phyloP scores from a whole-genome alignment of 2,329 filamentous ascomycete species.

The Cercospora canescens region DNA sequence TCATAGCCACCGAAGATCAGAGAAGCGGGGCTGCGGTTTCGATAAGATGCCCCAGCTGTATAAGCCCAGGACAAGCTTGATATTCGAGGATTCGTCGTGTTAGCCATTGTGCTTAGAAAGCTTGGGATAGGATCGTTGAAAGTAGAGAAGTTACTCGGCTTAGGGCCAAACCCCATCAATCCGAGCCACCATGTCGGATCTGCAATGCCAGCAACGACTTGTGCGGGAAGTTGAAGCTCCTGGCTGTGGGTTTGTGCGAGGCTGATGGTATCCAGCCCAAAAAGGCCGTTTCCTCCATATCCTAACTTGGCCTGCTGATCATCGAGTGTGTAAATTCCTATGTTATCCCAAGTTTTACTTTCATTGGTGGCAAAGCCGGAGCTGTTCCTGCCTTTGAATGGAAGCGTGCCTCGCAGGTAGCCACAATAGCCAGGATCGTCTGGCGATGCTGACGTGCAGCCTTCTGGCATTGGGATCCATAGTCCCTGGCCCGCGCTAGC shows the following conservation, averaged over 20 bases:
- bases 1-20: constrained; percentile 73
- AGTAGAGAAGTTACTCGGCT: constrained; percentile 53
- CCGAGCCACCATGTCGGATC: constrained; percentile 48
- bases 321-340: constrained; percentile 62
- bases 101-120: constrained; percentile 55
- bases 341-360: constrained; percentile 59
- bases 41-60: constrained; percentile 73
- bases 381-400: too few relatives aligned
- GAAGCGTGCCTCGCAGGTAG: constrained; percentile 58
- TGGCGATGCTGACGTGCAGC: constrained; percentile 49
- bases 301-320: constrained; percentile 58
- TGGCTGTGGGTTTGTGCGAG: constrained; percentile 42
- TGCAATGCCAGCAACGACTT: constrained; percentile 43
- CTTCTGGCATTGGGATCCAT: constrained; percentile 64
- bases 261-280: constrained; percentile 56
- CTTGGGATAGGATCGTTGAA: constrained; percentile 56
- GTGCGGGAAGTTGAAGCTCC: constrained; percentile 44
- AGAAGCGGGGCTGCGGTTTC: constrained; percentile 44
- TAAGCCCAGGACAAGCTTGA: constrained; percentile 75
- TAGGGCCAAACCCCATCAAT: constrained; percentile 50
- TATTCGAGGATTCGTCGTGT: constrained; percentile 60
- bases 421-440: constrained; percentile 49
- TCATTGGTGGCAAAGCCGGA: constrained; percentile 55
- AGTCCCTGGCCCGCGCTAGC: constrained; percentile 71
- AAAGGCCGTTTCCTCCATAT: constrained; percentile 62